Conservation (phyloP, 2,329 filamentous ascomycete species). For the Lachnellula suecica region DNA sequence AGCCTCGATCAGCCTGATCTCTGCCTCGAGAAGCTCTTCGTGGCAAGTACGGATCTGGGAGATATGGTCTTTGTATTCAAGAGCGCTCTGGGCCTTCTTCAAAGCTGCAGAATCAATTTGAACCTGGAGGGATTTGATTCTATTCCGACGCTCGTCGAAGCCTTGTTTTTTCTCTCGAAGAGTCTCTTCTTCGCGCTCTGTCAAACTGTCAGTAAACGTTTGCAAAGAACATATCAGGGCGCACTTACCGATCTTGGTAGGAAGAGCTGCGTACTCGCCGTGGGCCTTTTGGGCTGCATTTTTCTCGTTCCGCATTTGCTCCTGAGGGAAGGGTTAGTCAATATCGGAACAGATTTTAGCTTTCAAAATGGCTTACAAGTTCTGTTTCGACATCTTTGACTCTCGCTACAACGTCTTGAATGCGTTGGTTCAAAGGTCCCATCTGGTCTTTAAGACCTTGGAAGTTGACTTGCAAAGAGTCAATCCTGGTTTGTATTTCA, state of each 20-base stretch:
- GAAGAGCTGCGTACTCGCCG: conserved; percentile 65
- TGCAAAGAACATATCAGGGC: not conserved
- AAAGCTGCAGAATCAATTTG: conserved; percentile 56
- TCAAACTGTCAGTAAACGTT: conserved; percentile 27
- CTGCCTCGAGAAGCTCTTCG: conserved; percentile 64
- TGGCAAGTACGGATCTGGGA: conserved; percentile 61
- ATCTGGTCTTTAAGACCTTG: conserved; percentile 23
- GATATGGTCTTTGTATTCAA: conserved; percentile 58
- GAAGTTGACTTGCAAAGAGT: conserved; percentile 25
- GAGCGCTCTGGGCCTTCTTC: conserved; percentile 52
- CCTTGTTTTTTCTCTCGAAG: conserved; percentile 35
- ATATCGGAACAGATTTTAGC: no score
- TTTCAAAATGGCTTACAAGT: no score
- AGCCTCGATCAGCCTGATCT: conserved; percentile 75
- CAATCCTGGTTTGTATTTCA: conserved; percentile 55
- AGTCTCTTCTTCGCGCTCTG: conserved; percentile 35
- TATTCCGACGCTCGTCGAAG: conserved; percentile 36
- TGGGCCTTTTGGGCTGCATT: conserved; percentile 63
- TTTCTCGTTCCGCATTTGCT: conserved; percentile 60
- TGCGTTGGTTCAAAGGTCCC: conserved; percentile 8
- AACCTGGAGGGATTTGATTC: conserved; percentile 50
- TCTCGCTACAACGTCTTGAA: conserved; percentile 34
- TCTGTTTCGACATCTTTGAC: conserved; percentile 36
- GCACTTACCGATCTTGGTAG: conserved; percentile 66
- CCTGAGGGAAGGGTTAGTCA: conserved; percentile 35